Percentiles rank a stretch among this genome's conserved stretches.
Conservation (phyloP, 2,329 filamentous ascomycete species). For the Trematosphaeria pertusa region DNA sequence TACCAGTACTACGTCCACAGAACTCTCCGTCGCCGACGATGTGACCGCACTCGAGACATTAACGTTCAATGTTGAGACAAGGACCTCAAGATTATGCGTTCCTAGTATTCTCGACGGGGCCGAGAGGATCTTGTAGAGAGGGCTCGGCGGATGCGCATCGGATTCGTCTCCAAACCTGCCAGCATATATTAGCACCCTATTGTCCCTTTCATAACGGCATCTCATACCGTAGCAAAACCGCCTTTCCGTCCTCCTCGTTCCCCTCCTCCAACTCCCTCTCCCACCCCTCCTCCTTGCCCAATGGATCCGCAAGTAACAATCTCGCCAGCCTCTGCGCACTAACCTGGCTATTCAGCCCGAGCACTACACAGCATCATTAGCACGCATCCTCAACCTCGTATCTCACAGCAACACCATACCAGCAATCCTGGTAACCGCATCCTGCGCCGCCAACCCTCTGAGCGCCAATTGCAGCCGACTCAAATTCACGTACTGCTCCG, state of each 20-base stretch:
- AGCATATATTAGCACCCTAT: constrained; percentile 22
- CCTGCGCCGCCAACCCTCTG: constrained; percentile 64
- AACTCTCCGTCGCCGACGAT: constrained; percentile 44
- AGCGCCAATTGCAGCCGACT: constrained; percentile 75
- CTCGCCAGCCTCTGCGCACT: constrained; percentile 71
- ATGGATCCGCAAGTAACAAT: constrained; percentile 59
- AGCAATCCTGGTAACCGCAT: constrained; percentile 63
- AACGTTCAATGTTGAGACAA: constrained; percentile 60
- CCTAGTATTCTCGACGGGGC: constrained; percentile 69
- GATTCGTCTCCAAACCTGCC: constrained; percentile 62
- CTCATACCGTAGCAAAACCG: constrained; percentile 50
- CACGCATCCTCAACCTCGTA: too few species aligned
- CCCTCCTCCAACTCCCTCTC: constrained; percentile 49
- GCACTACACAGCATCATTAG: too few species aligned
- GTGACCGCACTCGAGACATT: constrained; percentile 45
- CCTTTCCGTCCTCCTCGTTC: constrained; percentile 41
- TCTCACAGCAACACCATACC: too few species aligned
- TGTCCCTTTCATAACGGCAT: background rate
- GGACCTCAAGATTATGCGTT: constrained; percentile 69
- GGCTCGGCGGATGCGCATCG: constrained; percentile 54
- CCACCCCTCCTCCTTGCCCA: constrained; percentile 51
- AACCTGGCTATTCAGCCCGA: constrained; percentile 58
- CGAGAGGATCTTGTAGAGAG: constrained; percentile 66
- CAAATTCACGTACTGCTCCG: constrained; percentile 69
- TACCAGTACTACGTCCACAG: constrained; percentile 74